Percentiles rank a stretch among this genome's conserved stretches.
Evolutionary conservation across 306 rosid genomes (phyloP).

Genomic region (Prunus mume): DNA sequence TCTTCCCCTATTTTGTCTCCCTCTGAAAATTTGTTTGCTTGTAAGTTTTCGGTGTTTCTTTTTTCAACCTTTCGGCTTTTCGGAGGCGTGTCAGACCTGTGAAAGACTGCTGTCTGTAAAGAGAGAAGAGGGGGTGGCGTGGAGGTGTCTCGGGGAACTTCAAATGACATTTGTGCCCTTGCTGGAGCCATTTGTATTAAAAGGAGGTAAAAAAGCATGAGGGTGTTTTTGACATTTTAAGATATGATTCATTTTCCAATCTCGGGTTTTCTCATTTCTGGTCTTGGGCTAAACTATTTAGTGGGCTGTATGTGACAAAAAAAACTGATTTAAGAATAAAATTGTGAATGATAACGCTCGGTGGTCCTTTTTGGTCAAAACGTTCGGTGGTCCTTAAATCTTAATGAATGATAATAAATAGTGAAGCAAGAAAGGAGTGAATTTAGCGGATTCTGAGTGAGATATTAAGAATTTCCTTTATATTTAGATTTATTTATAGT

Average conservation of each 20-base stretch:
- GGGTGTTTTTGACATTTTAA: background rate
- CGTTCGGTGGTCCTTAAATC: background rate
- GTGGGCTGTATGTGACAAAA: background rate
- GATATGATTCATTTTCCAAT: background rate
- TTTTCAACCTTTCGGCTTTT: slow-evolving; percentile 13
- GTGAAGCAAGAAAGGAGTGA: background rate
- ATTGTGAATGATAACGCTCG: background rate
- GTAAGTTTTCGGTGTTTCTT: background rate
- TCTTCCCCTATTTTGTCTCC: background rate
- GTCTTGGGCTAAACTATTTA: background rate
- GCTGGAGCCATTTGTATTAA: background rate
- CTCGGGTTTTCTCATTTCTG: background rate
- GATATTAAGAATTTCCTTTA: background rate
- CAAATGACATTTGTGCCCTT: background rate
- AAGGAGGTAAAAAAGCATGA: rapidly evolving
- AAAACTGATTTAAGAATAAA: background rate
- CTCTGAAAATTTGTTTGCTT: background rate
- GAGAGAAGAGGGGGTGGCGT: background rate
- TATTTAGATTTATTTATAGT: too few species aligned
- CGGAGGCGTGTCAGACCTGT: slow-evolving; percentile 1
- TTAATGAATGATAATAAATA: background rate
- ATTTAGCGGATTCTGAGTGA: background rate
- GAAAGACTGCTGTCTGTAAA: background rate
- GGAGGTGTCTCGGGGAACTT: too few species aligned
- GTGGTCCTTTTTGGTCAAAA: background rate